Evolutionary conservation across 768 basidiomycete species (phyloP), one percentile per base, ranked within the genome.

Genomic region (Panaeolus papilionaceus): DNA sequence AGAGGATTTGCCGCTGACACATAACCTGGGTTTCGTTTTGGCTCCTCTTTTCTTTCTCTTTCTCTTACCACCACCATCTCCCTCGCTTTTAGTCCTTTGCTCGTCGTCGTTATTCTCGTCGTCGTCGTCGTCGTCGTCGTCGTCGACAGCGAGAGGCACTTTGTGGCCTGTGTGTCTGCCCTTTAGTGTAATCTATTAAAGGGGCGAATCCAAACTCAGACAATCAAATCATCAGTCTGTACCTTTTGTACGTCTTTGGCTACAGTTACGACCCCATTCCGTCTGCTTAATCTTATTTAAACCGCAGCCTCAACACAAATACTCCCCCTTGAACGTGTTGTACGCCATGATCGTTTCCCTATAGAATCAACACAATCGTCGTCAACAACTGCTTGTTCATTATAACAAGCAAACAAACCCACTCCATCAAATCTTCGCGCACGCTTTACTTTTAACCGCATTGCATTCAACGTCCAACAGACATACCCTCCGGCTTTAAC

Each of bases 271-370:
- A 39, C 44, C 62, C 33, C 62, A 42, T 40, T 26, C 62, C 16
- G 38, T 63, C 62, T 42, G 26, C 44, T 42, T 28, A 20, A 28
- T 45, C 44, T 45, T 63, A 63, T 18, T 26, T 40, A 42, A 42
- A 26, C 44, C 44, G 38, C 62, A 63, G 44, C 54, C 16, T 58
- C 26, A 58, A 58, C 54, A 33, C 54, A 58, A 58, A 33, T 58
- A 58, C 33, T 72, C 69, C 67, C 70, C 69, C 72, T 78, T 77
- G 75, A 79, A 78, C 77, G 74, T 75, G 77, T 79, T 74, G 75
- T 78, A 74, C 80, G 77, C 75, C 77, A 82, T 83, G 81, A 79
- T 80, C 71, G 80, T 79, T 75, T 80, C 81, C 75, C 76, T 81
- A 67, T 84, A 83, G 77, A 78, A 70, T 70, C 14, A 16, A 26